Percentiles rank a stretch among this genome's conserved stretches.
phyloP scores from a whole-genome alignment of 225 moss, liverwort and hornwort species.

The Polytrichum commune region DNA sequence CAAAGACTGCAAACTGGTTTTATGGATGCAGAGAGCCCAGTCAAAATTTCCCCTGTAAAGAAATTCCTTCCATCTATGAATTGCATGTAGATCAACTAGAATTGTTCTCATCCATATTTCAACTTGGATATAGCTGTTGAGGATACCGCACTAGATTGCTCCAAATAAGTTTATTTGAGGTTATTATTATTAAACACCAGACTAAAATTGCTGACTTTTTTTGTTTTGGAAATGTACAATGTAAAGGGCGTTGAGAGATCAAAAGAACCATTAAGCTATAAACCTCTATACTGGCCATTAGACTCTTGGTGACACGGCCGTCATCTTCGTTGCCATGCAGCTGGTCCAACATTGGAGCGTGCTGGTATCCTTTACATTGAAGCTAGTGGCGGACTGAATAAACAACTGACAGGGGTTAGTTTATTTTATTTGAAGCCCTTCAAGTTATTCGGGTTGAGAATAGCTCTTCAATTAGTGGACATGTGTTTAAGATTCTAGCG shows the following conservation, averaged over 20 bases:
- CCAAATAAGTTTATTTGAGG: no score
- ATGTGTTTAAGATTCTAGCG: background rate
- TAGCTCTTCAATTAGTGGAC: no score
- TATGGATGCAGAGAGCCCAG: constrained; percentile 64
- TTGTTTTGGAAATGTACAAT: background rate
- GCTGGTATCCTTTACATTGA: constrained; percentile 73
- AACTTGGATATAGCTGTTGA: no score
- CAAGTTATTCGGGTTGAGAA: no score
- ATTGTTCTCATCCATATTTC: no score
- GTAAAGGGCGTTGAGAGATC: background rate
- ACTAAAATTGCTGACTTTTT: background rate
- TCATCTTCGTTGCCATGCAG: constrained; percentile 10
- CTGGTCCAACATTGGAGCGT: constrained; percentile 16
- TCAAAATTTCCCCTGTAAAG: constrained; percentile 34
- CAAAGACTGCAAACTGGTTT: constrained; percentile 49
- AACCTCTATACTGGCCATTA: no score
- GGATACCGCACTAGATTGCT: no score
- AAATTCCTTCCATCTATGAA: background rate
- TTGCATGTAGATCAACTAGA: background rate
- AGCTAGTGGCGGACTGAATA: constrained; percentile 87
- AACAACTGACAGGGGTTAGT: constrained; percentile 76
- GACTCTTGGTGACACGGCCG: no score
- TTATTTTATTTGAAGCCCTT: background rate
- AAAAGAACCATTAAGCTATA: background rate
- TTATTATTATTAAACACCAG: no score